Evolutionary conservation across 148 eudicot species (phyloP), one percentile per base, ranked within the genome.

Genomic region (Rhododendron simsii): DNA sequence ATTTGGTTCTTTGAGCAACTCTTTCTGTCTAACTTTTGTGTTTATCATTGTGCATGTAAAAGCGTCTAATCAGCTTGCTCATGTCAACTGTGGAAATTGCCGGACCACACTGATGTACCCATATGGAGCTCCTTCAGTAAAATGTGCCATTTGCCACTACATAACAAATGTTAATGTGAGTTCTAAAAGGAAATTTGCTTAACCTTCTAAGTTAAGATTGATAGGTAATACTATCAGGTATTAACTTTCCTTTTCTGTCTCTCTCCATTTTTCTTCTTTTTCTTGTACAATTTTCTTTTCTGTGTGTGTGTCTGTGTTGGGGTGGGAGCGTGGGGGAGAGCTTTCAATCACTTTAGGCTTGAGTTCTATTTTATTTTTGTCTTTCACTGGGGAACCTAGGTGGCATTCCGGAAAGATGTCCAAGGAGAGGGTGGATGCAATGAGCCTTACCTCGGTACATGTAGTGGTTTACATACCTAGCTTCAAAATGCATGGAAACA

Each of bases 61-160:
- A 92, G 95, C 89, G 50, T 84, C 93, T 45, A 94, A 88, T 88
- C 95, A 94, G 89, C 88, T 92, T 13, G 93, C 96, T 86, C 95
- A 94, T 65, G 89, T 96, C 80, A 91, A 91, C 81, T 96, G 99
- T 89, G 99, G 98, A 65, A 92, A 91, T 81, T 96, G 99, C 87
- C 94, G 86, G 67, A 94, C 91, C 71, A 88, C 86, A 63, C 93
- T 96, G 71, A 95, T 96, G 99, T 96, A 96, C 88, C 96, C 98
- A 5, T 89, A 80, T 88, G 99, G 99, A 88, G 96, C 99, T 71
- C 95, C 94, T 44, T 96, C 99, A 59, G 99, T 96, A 79, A 96
- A 92, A 90, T 96, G 99, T 85, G 99, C 98, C 80, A 88, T 96
- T 89, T 96, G 99, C 90, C 96, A 96, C 18, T 91, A 86, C 86